Base-by-base conservation (phyloP, 306 rosid species). In the Bauhinia variegata region DNA sequence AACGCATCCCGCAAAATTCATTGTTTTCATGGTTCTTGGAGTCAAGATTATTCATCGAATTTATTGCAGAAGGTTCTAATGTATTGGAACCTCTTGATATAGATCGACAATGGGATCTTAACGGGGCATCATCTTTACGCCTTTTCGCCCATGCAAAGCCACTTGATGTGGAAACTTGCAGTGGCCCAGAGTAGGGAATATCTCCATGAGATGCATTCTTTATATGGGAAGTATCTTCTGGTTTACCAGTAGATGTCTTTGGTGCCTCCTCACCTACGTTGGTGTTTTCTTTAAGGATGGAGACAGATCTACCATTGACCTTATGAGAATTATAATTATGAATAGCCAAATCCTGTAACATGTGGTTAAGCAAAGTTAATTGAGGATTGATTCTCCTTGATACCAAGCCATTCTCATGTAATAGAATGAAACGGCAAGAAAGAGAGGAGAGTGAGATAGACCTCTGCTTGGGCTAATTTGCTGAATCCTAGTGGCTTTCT, bases 111-210 rank as follows among this genome's bases (percentile, higher is more conserved):
- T 91, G 96, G 16, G 95, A 78, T 85, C 91, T 79, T 41, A 63
- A 51, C 11, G 85, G 69, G 46, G 83, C 19, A 23, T 88, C 95
- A 10, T 93, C 99, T 77, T 65, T 88, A 34, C 84, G 90, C 79
- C 97, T 87, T 82, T 84, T 95, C 0, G 97, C 97, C 99, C 99
- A 95, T 15, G 99, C 92, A 75, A 95, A 95, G 64, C 99, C 96
- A 65, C 99, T 88, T 69, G 97, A 90, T 49, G 86, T 95, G 41
- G 99, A 95, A 76, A 91, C 99, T 77, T 91, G 96, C 58, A 95
- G 78, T 14, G 88, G 95, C 50, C 95, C 95, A 47, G 91, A 87
- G 59, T 80, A 85, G 54, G 99, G 92, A 79, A 95, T 78, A 77
- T 95, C 99, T 63, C 84, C 95, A 63, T 91, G 87, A 74, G 97